Base-by-base conservation (phyloP, 345 rosid species). In the Bretschneidera sinensis region DNA sequence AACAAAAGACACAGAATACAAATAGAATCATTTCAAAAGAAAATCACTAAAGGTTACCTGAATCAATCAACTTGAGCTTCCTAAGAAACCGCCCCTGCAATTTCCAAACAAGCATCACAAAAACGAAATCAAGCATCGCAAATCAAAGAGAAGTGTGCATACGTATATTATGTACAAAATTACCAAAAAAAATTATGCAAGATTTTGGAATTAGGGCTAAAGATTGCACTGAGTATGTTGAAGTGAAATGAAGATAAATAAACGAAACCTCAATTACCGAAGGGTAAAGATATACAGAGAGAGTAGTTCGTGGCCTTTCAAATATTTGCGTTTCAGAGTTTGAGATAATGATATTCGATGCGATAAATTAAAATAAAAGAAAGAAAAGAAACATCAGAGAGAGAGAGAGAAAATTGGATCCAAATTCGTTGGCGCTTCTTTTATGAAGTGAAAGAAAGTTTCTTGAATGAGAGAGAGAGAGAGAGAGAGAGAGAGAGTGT, bases 401-500 rank as follows among this genome's bases (percentile, higher is more conserved):
- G 43, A 48, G 56, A 39, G 13, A 50, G 16, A 31, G 9, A 20
- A 76, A 67, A 71, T 54, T 51, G 72, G 86, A 83, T 78, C 81
- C 86, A 76, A 71, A 81, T 67, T 75, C 79, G 77, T 66, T 75
- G 84, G 81, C 80, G 78, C 81, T 67, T 69, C 57, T 39, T 70
- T 73, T 72, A 59, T 62, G 57, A 68, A 39, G 16, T 39, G 45
- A 39, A 39, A 13, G 45, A 14, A 1, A 39, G 4, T 14, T 1
- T 9, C 45, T n/a, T 9, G n/a, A n/a, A n/a, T n/a, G n/a, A n/a
- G n/a, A n/a, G n/a, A n/a, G n/a, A n/a, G n/a, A n/a, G n/a, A n/a
- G n/a, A n/a, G n/a, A n/a, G n/a, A n/a, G n/a, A n/a, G n/a, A n/a
- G n/a, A n/a, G n/a, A n/a, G n/a, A n/a, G n/a, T n/a, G n/a, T n/a